Base-by-base conservation (phyloP, 176 grass and related monocot species). In the Ampelocalamus luodianensis region DNA sequence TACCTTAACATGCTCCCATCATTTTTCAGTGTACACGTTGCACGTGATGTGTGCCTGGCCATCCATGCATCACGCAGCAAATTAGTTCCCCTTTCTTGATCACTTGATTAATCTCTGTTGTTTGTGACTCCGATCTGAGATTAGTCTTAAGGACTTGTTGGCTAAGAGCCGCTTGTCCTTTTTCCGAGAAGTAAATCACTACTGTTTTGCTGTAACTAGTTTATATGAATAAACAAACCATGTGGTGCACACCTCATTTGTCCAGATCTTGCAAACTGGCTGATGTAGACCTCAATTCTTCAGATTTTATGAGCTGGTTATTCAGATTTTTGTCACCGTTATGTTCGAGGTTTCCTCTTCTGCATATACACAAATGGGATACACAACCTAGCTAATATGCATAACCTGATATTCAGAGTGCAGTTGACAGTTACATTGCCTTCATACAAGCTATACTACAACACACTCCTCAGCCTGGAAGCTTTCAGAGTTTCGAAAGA, bases 31-130 rank as follows among this genome's bases (percentile, higher is more conserved):
- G 68, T 4, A 34, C 59, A 34, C 77, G 45, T 54, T 40, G 44
- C 66, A 83, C 36, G 67, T 88, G 86, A 83, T 44, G 74, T 11
- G 65, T 64, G 72, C 34, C 45, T 51, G 24, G 82, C 44, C 59
- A 32, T 75, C 44, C 32, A n/a, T 27, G 22, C 18, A 48, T 50
- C 71, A 32, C 15, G 71, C 24, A 65, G 15, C 24, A 18, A 27
- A 79, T 79, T 61, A 65, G 26, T 46, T 66, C 14, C 15, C 55
- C 14, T 44, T n/a, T 20, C 44, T 44, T 72, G 55, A 78, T 72
- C 14, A 27, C 20, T 64, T 64, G 55, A 27, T 15, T 7, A 43
- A 27, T 42, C 34, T 34, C 37, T 15, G 38, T 14, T 72, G 9
- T 39, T 6, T 45, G 65, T n/a, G 3, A 6, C 56, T 50, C 61